phyloP scores from a whole-genome alignment of 2,329 filamentous ascomycete genomes.

The Exophiala sp. region DNA sequence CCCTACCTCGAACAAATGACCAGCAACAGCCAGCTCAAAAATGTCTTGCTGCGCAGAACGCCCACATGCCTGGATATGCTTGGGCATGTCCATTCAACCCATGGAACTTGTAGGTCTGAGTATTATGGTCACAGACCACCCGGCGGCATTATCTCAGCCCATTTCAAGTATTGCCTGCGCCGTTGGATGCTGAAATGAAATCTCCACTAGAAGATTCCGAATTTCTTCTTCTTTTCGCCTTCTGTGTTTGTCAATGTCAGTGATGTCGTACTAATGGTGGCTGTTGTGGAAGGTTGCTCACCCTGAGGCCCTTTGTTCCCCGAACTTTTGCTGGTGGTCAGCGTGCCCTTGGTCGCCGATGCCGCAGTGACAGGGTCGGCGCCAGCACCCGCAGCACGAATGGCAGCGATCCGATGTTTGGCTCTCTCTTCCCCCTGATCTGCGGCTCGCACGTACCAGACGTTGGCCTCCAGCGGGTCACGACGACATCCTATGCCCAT shows the following conservation, averaged over 20 bases:
- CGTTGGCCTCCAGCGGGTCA: conserved; percentile 92
- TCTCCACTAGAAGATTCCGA: conserved; percentile 28
- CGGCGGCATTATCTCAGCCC: neutral
- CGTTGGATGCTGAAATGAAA: neutral
- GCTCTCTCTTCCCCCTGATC: conserved; percentile 87
- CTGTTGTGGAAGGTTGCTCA: conserved; percentile 9
- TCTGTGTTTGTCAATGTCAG: conserved; percentile 17
- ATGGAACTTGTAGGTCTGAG: neutral
- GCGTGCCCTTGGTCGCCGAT: conserved; percentile 14
- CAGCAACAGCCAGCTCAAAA: too few species aligned
- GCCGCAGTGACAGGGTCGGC: conserved; percentile 34
- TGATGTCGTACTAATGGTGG: neutral
- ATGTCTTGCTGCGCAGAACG: too few species aligned
- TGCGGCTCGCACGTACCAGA: conserved; percentile 95
- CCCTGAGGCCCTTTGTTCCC: conserved; percentile 21
- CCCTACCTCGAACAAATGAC: too few species aligned
- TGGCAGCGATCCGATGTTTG: conserved; percentile 77
- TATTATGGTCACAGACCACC: neutral
- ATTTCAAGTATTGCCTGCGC: neutral
- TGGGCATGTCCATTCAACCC: too few species aligned
- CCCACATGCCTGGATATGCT: too few species aligned
- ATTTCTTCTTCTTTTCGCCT: conserved; percentile 31
- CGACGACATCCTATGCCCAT: conserved; percentile 95
- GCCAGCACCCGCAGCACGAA: conserved; percentile 70
- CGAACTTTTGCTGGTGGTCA: conserved; percentile 18